Base-by-base conservation (phyloP, 495 filamentous ascomycete species). In the Daldinia concentrica region DNA sequence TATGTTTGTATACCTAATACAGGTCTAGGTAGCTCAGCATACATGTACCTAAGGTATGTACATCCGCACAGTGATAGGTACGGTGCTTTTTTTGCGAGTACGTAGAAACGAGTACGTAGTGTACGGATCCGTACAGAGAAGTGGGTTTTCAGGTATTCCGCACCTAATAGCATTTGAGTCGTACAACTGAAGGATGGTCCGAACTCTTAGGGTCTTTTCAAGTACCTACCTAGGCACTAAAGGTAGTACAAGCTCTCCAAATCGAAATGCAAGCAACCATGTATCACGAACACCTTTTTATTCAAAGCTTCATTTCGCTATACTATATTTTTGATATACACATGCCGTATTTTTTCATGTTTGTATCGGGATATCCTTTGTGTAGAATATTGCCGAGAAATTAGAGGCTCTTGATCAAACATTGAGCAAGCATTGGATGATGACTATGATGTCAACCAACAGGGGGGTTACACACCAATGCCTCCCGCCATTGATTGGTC, bases 381-480 rank as follows among this genome's bases (percentile, higher is more conserved):
- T 30, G 54, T 6, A 56, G 3, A 26, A 29, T 15, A 60, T 37
- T 56, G 43, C 61, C 48, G 59, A 60, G 36, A 15, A 70, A 57
- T 54, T 64, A 26, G 30, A 60, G 55, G 50, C 29, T 27, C 17
- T 37, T 64, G 11, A 26, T 27, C 24, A 45, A 45, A 9, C 50
- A 52, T 22, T n/a, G 11, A 65, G 34, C 59, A 24, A 62, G 48
- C 48, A 56, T 62, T 24, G 56, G 55, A 41, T 14, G 7, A 27
- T 15, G 11, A 24, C 56, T 68, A 73, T 73, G 71, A 73, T 69
- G 71, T 73, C 66, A 69, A 15, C 30, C 34, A 59, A 36, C 71
- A 69, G 62, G 55, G 51, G 56, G 51, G n/a, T n/a, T 43, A 11
- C 26, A 48, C 51, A 54, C 24, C 62, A 58, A 58, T 41, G 27